A percentile compares a stretch with the other conserved stretches of the same genome.
These are phyloP conservation scores for Starmera dryadoides DNA, from an alignment of 805 yeast species.

Conservation along the genomic window DNA sequence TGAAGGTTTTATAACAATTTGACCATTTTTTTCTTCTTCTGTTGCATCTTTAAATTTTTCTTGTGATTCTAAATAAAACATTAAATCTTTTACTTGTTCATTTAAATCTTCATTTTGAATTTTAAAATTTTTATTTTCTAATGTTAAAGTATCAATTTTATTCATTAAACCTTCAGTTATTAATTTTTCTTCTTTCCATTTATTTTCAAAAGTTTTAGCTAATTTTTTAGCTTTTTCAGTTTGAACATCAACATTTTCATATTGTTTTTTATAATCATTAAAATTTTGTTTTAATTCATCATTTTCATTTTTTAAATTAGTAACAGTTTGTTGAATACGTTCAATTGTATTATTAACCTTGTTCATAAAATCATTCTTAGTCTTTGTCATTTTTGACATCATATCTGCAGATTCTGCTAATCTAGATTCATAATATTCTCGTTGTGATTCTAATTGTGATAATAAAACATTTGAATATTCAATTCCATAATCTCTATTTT, in stretches of 20 bases:
- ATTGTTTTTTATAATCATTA: background rate
- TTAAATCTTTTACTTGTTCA: slow-evolving; percentile 66
- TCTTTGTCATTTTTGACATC: slow-evolving; percentile 22
- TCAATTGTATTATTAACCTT: slow-evolving; percentile 11
- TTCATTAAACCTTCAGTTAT: slow-evolving; percentile 34
- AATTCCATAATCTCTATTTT: slow-evolving; percentile 55
- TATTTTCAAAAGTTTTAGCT: slow-evolving; percentile 22
- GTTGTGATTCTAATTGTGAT: slow-evolving; percentile 78
- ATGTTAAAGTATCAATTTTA: slow-evolving; percentile 29
- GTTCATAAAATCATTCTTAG: slow-evolving; percentile 10
- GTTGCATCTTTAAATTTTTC: slow-evolving; percentile 66
- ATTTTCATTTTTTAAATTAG: slow-evolving; percentile 3
- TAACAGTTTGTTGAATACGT: slow-evolving; percentile 6
- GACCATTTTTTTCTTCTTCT: slow-evolving; percentile 69
- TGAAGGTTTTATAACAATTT: slow-evolving; percentile 34
- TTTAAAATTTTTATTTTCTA: slow-evolving; percentile 26
- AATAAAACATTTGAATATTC: slow-evolving; percentile 77
- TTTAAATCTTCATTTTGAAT: slow-evolving; percentile 39
- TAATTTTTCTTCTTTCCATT: slow-evolving; percentile 39
- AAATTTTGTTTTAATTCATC: slow-evolving; percentile 1
- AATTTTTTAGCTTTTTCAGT: slow-evolving; percentile 14
- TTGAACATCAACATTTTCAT: slow-evolving; percentile 3
- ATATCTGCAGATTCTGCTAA: slow-evolving; percentile 26
- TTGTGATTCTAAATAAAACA: slow-evolving; percentile 72
- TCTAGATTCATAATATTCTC: slow-evolving; percentile 69